Evolutionary conservation across 2,329 filamentous ascomycete species (phyloP), one percentile per base, ranked within the genome.

Genomic region (Sporothrix luriei): DNA sequence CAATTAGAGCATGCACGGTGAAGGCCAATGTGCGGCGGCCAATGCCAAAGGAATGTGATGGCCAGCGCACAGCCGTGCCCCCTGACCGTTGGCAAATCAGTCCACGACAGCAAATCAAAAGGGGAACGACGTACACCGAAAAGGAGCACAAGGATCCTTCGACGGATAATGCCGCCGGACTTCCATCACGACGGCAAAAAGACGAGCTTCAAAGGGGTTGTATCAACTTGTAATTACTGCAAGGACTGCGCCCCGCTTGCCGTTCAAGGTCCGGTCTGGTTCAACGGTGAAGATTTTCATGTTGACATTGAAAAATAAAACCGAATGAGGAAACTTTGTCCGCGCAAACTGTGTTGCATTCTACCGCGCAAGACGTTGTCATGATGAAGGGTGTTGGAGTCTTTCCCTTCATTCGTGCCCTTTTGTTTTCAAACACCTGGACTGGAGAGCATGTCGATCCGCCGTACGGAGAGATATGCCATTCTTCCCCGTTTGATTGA

Each of bases 401-500:
- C 55, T 19, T 59, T 40, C 19, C 21, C 33, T 40, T 11, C 19
- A 29, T 59, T 7, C 21, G 14, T 55, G 29, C 24, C 24, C 10
- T 33, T 40, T 59, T 38, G 33, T 19, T 57, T 16, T 48, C 43
- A 48, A 48, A 33, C 33, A 33, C 9, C 33, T 4, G 33, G 33
- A 2, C 33, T 9, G 33, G 33, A 33, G 33, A 33, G 33, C 9
- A 33, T 33, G 2, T 33, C 6, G 33, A n/a, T 4, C 4, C 33
- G 33, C 33, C 4, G 33, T 33, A 33, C 33, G 33, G 33, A 33
- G 33, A 33, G 33, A 33, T 33, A 6, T 33, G 33, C 51, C n/a
- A n/a, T n/a, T n/a, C n/a, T n/a, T n/a, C n/a, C n/a, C n/a, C 51
- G 29, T 59, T 59, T 59, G 33, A 59, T 59, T 40, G 55, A 21